Conservation (phyloP, 768 basidiomycete genomes). For the Boletus huronensis region DNA sequence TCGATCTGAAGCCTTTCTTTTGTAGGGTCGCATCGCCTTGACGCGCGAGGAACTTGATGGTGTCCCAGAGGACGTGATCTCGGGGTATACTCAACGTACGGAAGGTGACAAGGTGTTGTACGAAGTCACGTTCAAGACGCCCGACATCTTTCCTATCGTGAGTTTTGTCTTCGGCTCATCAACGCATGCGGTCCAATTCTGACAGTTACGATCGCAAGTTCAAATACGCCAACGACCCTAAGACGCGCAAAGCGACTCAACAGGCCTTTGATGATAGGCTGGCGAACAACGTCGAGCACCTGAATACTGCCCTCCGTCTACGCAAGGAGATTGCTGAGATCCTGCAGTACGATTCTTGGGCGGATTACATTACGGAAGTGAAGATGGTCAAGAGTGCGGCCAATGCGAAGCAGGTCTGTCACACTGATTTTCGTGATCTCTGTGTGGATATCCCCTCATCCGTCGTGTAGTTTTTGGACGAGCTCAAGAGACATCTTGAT, state of each 20-base stretch:
- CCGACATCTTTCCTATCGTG: constrained; percentile 77
- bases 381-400: constrained; percentile 80
- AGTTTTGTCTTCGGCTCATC: constrained; percentile 16
- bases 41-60: constrained; percentile 75
- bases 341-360: constrained; percentile 76
- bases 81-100: constrained; percentile 67
- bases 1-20: not conserved
- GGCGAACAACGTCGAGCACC: constrained; percentile 63
- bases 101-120: constrained; percentile 58
- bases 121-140: constrained; percentile 78
- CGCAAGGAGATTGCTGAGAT: constrained; percentile 67
- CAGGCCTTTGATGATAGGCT: constrained; percentile 70
- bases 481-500: constrained; percentile 68
- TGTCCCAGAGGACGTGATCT: constrained; percentile 74
- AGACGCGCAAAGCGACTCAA: constrained; percentile 62
- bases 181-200: not conserved
- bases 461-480: constrained; percentile 61
- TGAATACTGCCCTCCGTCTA: constrained; percentile 63
- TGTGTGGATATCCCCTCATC: not conserved
- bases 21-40: constrained; percentile 59
- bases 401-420: constrained; percentile 52
- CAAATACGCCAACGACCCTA: constrained; percentile 71
- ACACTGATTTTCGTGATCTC: not conserved
- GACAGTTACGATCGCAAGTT: constrained; percentile 44
- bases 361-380: constrained; percentile 78